Conservation (phyloP, 2,329 filamentous ascomycete genomes). For the Beauveria scarabaeidicola region DNA sequence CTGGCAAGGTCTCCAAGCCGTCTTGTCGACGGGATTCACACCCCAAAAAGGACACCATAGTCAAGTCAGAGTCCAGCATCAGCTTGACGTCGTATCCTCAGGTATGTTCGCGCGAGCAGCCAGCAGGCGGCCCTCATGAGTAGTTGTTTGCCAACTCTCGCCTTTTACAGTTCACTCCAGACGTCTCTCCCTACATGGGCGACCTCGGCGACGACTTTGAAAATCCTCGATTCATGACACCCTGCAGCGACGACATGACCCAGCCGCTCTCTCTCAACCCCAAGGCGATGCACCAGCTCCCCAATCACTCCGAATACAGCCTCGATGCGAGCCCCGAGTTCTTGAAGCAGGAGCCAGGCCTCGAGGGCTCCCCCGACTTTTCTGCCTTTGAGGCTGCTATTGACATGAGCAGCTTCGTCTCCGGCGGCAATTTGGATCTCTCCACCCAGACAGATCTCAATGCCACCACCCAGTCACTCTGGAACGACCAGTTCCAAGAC, state of each 20-base stretch:
- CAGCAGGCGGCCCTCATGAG: constrained; percentile 27
- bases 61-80: constrained; percentile 32
- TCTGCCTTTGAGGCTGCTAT: constrained; percentile 34
- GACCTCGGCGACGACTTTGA: constrained; percentile 27
- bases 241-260: constrained; percentile 43
- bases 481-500: constrained; percentile 24
- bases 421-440: constrained; percentile 21
- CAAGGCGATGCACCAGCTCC: constrained; percentile 7
- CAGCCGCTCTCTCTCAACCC: constrained; percentile 21
- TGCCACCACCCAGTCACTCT: constrained; percentile 21
- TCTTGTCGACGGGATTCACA: constrained; percentile 25
- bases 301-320: constrained; percentile 14
- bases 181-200: constrained; percentile 29
- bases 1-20: constrained; percentile 34
- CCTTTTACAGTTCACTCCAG: constrained; percentile 29
- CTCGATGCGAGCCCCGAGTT: constrained; percentile 18
- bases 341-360: constrained; percentile 19
- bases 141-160: constrained; percentile 18
- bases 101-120: constrained; percentile 20
- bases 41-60: constrained; percentile 25
- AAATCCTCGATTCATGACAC: constrained; percentile 39
- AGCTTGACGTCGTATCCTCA: constrained; percentile 23
- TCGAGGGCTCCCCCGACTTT: constrained; percentile 28
- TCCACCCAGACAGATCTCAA: constrained; percentile 21
- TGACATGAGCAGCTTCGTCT: constrained; percentile 29